Base-by-base conservation (phyloP, 2,329 filamentous ascomycete genomes). In the Xenosphaeropsis pyriputrescens region DNA sequence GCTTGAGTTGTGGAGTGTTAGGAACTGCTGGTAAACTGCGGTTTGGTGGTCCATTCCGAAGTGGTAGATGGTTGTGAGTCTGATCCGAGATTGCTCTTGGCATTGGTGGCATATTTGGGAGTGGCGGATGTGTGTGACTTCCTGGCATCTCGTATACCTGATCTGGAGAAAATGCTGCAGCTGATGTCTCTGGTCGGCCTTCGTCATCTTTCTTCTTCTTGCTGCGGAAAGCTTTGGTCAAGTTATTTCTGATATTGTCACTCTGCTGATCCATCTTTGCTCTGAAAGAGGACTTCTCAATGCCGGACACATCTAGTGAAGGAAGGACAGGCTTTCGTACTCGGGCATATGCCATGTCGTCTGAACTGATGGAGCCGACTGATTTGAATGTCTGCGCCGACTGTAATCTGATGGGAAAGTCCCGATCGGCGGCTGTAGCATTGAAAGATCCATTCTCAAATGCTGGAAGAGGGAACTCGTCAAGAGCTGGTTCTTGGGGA, bases 281-380 rank as follows among this genome's bases (percentile, higher is more conserved):
- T 34, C 70, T 59, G 35, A 75, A 56, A 0, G 65, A 66, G 2
- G 68, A 72, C 45, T 67, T 68, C 46, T 72, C 69, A 36, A 74
- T 71, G 6, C 63, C 66, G 1, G 65, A 67, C 1, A 67, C 59
- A 32, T 72, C 67, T 18, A 49, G 33, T 11, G 39, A 36, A 19
- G 48, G 43, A 12, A 46, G 36, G 7, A 35, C 39, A 4, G 49
- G 45, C 31, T 48, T 47, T 15, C 41, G 42, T 14, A 45, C 42
- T 2, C 42, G 37, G 12, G 41, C 43, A 37, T 48, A 45, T 9
- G 39, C 43, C 30, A 40, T 22, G 15, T 44, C 41, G 16, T 47
- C 46, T 12, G 38, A 44, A 11, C 32, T 18, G 14, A 38, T 31
- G 16, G 43, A 42, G 22, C 37, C 39, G 26, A 17, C 12, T 17